phyloP scores from a whole-genome alignment of 2,329 filamentous ascomycete species.

The Periglandula ipomoeae region DNA sequence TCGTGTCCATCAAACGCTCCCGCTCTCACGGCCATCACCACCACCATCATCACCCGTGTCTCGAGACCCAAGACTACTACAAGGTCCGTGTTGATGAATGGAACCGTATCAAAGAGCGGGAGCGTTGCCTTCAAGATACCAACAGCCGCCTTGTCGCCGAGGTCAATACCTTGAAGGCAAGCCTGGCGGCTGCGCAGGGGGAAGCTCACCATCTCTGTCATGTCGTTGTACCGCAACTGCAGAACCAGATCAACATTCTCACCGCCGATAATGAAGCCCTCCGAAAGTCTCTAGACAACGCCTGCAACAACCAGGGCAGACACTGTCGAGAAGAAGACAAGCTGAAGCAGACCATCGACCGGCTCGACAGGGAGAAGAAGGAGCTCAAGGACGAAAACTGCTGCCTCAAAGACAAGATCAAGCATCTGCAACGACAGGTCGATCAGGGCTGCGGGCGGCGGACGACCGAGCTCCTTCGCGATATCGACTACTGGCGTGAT shows the following conservation, averaged over 20 bases:
- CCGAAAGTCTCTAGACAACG: constrained; percentile 26
- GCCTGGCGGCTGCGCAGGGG: constrained; percentile 24
- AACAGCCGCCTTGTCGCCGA: constrained; percentile 25
- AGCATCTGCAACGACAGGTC: constrained; percentile 24
- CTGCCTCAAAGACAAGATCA: constrained; percentile 23
- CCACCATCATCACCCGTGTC: constrained; percentile 20
- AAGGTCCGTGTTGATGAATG: constrained; percentile 27
- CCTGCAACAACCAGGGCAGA: constrained; percentile 20
- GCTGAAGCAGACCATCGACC: constrained; percentile 22
- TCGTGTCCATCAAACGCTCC: constrained; percentile 31
- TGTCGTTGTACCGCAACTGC: constrained; percentile 26
- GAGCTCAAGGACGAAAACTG: constrained; percentile 26
- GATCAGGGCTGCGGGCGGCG: constrained; percentile 22
- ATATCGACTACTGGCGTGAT: constrained; percentile 27
- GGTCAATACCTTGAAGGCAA: constrained; percentile 24
- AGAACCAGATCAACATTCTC: constrained; percentile 27
- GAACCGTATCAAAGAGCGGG: constrained; percentile 26
- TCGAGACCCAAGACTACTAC: constrained; percentile 23
- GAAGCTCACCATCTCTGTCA: constrained; percentile 25
- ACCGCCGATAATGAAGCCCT: constrained; percentile 30
- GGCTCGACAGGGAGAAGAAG: constrained; percentile 27
- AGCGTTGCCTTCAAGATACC: constrained; percentile 24
- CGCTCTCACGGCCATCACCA: constrained; percentile 24
- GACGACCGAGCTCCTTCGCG: constrained; percentile 22
- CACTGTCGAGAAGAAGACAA: constrained; percentile 23